Conservation (phyloP, 2,329 filamentous ascomycete species). For the Trichophyton rubrum region DNA sequence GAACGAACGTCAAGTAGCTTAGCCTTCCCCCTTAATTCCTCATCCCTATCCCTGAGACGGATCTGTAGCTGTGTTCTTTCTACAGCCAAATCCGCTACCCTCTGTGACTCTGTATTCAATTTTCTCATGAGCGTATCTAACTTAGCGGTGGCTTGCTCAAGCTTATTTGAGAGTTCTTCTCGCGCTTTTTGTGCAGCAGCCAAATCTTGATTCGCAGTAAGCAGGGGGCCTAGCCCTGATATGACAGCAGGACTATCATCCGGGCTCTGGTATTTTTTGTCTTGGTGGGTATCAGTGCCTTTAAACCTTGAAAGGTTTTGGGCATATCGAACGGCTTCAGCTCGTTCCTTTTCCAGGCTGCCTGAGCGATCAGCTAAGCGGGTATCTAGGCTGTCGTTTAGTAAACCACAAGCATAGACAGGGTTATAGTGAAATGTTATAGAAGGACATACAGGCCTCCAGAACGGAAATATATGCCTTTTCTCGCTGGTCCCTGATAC, state of each 20-base stretch:
- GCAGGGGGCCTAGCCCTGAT: constrained; percentile 17
- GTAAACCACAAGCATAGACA: neutral
- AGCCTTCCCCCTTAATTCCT: constrained; percentile 72
- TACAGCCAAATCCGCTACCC: constrained; percentile 49
- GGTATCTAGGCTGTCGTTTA: constrained; percentile 38
- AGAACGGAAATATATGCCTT: constrained; percentile 55
- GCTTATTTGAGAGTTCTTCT: constrained; percentile 51
- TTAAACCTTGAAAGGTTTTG: neutral
- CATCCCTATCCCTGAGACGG: constrained; percentile 65
- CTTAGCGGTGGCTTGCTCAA: constrained; percentile 52
- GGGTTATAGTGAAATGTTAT: neutral
- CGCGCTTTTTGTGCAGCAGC: constrained; percentile 65
- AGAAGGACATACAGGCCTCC: constrained; percentile 52
- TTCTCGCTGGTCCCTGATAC: constrained; percentile 58
- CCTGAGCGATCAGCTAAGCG: constrained; percentile 56
- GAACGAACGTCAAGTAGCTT: constrained; percentile 60
- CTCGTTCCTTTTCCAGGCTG: constrained; percentile 13
- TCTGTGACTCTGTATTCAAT: constrained; percentile 46
- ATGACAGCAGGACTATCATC: constrained; percentile 14
- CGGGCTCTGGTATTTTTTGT: neutral
- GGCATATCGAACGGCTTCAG: neutral
- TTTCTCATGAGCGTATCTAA: constrained; percentile 51
- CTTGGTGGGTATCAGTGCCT: neutral
- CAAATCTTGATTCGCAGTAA: constrained; percentile 49
- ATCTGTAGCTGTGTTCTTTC: constrained; percentile 51